phyloP scores from a whole-genome alignment of 805 yeast species.

The Lachancea meyersii region DNA sequence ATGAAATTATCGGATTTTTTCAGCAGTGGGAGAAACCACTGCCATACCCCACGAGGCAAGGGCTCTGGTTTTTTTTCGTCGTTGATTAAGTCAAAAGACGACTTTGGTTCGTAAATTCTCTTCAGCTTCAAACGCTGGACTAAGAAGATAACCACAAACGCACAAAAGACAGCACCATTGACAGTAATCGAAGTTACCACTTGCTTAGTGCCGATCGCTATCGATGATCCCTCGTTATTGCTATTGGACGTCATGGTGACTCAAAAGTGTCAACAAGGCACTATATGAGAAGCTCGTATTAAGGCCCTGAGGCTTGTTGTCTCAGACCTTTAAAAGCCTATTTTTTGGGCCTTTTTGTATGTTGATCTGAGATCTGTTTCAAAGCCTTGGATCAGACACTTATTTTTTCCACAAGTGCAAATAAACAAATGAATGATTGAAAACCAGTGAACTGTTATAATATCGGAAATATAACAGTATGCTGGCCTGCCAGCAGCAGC shows the following conservation, averaged over 20 bases:
- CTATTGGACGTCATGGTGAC: not conserved
- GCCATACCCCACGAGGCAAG: constrained; percentile 57
- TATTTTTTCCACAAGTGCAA: not conserved
- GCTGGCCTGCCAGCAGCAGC: too few relatives aligned
- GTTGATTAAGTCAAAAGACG: constrained; percentile 52
- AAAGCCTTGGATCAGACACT: not conserved
- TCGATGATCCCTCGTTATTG: constrained; percentile 7
- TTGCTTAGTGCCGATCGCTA: constrained; percentile 57
- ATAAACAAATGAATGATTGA: too few relatives aligned
- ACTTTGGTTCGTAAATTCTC: constrained; percentile 80
- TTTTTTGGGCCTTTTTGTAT: too few relatives aligned
- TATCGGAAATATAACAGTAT: too few relatives aligned
- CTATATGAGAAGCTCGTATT: not conserved
- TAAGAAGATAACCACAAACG: constrained; percentile 57
- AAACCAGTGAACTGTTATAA: too few relatives aligned
- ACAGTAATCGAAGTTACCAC: constrained; percentile 66
- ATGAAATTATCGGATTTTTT: constrained; percentile 67
- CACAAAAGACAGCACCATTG: constrained; percentile 60
- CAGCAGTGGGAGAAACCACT: constrained; percentile 64
- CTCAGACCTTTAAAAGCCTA: not conserved
- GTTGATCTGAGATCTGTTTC: not conserved
- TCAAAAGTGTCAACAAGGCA: not conserved
- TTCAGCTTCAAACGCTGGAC: constrained; percentile 61
- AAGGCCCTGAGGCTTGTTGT: not conserved
- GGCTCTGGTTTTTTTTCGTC: constrained; percentile 68